These are phyloP conservation scores for Talaromyces pinophilus DNA, from an alignment of 2,329 filamentous ascomycete genomes.

Conservation along the genomic window DNA sequence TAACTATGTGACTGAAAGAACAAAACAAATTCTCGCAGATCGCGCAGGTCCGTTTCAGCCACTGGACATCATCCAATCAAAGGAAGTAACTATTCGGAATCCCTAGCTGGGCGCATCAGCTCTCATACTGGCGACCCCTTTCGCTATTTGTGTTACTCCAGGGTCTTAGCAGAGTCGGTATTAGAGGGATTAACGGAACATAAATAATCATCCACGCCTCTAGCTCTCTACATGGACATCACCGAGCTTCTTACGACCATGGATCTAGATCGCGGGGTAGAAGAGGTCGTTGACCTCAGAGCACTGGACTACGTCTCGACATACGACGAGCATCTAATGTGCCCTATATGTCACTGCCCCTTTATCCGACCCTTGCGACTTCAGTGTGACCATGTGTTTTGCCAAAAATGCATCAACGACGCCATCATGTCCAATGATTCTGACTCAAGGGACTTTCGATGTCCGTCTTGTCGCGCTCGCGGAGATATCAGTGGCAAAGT, in stretches of 20 bases:
- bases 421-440: conserved; percentile 44
- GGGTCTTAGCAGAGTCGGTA: conserved; percentile 2
- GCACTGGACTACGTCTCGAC: conserved; percentile 58
- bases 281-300: conserved; percentile 54
- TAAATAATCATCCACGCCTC: conserved; percentile 6
- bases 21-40: conserved; percentile 14
- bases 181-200: neutral
- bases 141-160: neutral
- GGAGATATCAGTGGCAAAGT: conserved; percentile 46
- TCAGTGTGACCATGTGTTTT: conserved; percentile 66
- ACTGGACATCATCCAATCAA: conserved; percentile 24
- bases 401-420: conserved; percentile 57
- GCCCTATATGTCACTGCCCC: conserved; percentile 64
- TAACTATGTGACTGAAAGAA: neutral
- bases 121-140: conserved; percentile 5
- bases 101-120: conserved; percentile 10
- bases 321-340: conserved; percentile 63
- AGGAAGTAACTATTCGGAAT: conserved; percentile 2
- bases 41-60: conserved; percentile 17
- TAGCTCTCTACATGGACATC: conserved; percentile 33
- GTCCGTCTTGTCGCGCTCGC: conserved; percentile 59
- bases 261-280: conserved; percentile 32
- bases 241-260: conserved; percentile 32
- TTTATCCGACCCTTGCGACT: conserved; percentile 61
- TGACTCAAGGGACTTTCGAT: conserved; percentile 45